Conservation (phyloP, 2,329 filamentous ascomycete genomes). For the Botrytis paeoniae region DNA sequence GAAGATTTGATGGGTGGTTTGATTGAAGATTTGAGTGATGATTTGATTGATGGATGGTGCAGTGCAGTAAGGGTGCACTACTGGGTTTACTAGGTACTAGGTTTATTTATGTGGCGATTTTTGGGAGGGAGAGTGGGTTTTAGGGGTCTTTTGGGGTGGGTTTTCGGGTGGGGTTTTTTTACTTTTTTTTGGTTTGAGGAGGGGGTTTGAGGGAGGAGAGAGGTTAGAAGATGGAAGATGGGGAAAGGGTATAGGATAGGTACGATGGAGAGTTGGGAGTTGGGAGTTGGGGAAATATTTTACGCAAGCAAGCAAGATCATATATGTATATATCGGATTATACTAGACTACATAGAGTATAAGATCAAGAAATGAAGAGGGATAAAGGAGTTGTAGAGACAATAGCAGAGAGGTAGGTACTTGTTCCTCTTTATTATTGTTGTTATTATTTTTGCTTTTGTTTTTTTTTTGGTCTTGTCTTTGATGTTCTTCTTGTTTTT, state of each 20-base stretch:
- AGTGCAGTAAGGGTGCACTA: no score
- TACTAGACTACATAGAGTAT: not conserved
- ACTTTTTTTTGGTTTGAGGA: not conserved
- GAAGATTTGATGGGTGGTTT: no score
- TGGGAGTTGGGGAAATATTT: not conserved
- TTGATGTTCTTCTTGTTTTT: not conserved
- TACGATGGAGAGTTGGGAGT: not conserved
- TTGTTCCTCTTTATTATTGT: not conserved
- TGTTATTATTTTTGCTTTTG: not conserved
- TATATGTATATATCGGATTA: not conserved
- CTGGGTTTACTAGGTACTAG: not conserved
- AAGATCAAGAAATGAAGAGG: not conserved
- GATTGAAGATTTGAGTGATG: no score
- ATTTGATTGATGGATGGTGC: not conserved
- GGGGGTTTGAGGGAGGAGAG: no score
- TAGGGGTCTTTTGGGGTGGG: not conserved
- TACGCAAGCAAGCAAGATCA: not conserved
- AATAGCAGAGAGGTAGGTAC: fast-evolving
- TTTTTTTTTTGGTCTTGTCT: not conserved
- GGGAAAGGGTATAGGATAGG: no score
- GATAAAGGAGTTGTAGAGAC: not conserved
- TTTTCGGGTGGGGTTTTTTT: not conserved
- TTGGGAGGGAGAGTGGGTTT: not conserved
- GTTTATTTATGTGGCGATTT: not conserved
- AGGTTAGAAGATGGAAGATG: not conserved